Percentiles rank a stretch among this genome's conserved stretches.
phyloP scores from a whole-genome alignment of 2,329 filamentous ascomycete genomes.

The Stromatinia cepivora region DNA sequence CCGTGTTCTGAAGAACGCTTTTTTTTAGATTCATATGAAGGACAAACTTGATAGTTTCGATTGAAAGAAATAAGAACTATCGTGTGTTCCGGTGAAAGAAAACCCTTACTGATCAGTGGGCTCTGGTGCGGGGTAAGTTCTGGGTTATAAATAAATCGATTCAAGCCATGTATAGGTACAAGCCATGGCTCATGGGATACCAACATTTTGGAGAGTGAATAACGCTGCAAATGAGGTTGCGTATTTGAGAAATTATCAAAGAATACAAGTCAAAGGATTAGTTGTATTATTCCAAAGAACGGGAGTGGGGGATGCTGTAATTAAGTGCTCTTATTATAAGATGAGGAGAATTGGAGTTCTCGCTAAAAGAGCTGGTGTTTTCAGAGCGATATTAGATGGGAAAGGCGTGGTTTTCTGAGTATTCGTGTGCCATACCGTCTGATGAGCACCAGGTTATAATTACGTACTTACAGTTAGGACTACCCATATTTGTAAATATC shows the following conservation, averaged over 20 bases:
- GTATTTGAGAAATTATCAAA: too few species aligned
- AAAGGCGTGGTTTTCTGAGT: not conserved
- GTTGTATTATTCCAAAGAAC: not conserved
- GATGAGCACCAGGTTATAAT: not conserved
- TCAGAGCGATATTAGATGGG: not conserved
- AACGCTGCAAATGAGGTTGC: fast-evolving
- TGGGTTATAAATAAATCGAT: not conserved
- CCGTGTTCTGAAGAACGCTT: not conserved
- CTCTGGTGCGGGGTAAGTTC: not conserved
- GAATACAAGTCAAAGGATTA: not conserved
- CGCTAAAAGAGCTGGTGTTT: not conserved
- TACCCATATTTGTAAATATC: slow-evolving; percentile 53
- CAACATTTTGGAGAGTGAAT: not conserved
- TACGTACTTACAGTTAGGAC: not conserved
- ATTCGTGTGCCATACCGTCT: not conserved
- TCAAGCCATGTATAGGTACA: not conserved
- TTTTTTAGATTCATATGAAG: not conserved
- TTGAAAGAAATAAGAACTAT: not conserved
- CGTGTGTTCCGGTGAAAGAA: not conserved
- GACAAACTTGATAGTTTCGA: not conserved
- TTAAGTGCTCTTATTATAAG: not conserved
- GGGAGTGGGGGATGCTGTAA: not conserved
- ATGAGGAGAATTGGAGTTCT: not conserved
- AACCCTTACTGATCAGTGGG: too few species aligned
- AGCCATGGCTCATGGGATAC: not conserved